Evolutionary conservation across 805 yeast species (phyloP), one percentile per base, ranked within the genome.

Genomic region (Cyberlindnera bimundalis): DNA sequence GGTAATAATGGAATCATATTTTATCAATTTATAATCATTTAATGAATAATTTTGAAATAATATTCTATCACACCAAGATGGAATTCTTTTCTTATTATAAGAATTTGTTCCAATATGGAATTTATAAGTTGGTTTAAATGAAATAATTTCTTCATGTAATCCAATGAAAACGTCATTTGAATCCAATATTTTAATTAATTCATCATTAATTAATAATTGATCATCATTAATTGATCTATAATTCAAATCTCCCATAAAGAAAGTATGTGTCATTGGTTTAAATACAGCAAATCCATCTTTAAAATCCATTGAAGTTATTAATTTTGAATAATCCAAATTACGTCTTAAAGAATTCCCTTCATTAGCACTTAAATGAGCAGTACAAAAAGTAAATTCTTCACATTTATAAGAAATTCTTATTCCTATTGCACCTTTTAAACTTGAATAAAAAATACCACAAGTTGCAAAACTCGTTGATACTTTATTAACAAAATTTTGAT

Each of bases 11-110:
- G 52, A n/a, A n/a, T n/a, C n/a, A 60, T 88, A 88, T 4, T 58
- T 55, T 12, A 61, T 48, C 1, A 77, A 43, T 5, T 43, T 26
- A 61, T 67, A 39, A 2, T 36, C 31, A 11, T 46, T 43, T 13
- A 46, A 40, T 14, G 46, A 50, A 43, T 80, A 76, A 2, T 67
- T 56, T 40, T 74, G 73, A 53, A 66, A 86, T 33, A 90, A 58
- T 6, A 90, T 75, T 39, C 98, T 64, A 58, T 90, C 98, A 61
- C 96, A 89, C 95, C 96, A 90, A 6, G 95, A 81, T 0, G 96
- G 95, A 1, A 67, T 65, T 40, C 96, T 68, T 49, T 78, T 80
- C 2, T 58, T 30, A 45, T 76, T 74, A 58, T 76, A 84, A 9
- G 64, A 60, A n/a, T 48, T 37, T 0, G 79, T 68, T 24, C 76